Base-by-base conservation (phyloP, 495 filamentous ascomycete genomes). In the Aspergillus diversus region DNA sequence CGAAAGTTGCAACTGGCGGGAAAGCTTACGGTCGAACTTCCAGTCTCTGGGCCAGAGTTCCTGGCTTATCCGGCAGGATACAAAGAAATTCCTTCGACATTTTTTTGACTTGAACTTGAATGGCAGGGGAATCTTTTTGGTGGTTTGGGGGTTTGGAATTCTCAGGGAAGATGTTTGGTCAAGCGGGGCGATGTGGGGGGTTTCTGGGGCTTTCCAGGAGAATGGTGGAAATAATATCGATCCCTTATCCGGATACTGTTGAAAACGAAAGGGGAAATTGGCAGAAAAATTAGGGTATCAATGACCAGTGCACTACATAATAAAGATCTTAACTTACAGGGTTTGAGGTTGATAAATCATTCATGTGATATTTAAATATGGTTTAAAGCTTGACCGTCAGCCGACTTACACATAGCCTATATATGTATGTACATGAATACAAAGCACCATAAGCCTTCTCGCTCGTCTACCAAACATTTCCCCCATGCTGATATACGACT, bases 1-100 rank as follows among this genome's bases (percentile, higher is more conserved):
- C 27, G 7, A 33, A 32, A 17, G 15, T 54, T 21, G 42, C 52
- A 33, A 15, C 35, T 42, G 33, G 27, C 27, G 6, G 39, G 33
- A 52, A 37, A 34, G 79, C 90, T 72, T 74, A 95, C 90, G 82
- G 77, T 55, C 93, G 82, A 53, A 92, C 86, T 68, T 88, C 84
- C 42, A 96, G 71, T 35, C 93, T 75, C 79, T 89, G 90, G 54
- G 81, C 77, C 66, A 89, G 73, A n/a, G 76, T 82, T 5, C 84
- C 89, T 0, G 81, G 81, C 64, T 87, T 83, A 75, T 98, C 94
- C 15, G 92, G 93, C 15, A 94, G 65, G 57, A 97, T 87, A 66
- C 92, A 89, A 9, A 98, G 83, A 87, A 89, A 98, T 75, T 98
- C 93, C 59, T 83, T 79, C 75, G 21, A 27, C 21, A 27, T 27